Conservation (phyloP, 2,329 filamentous ascomycete species). For the Fusarium buxicola region DNA sequence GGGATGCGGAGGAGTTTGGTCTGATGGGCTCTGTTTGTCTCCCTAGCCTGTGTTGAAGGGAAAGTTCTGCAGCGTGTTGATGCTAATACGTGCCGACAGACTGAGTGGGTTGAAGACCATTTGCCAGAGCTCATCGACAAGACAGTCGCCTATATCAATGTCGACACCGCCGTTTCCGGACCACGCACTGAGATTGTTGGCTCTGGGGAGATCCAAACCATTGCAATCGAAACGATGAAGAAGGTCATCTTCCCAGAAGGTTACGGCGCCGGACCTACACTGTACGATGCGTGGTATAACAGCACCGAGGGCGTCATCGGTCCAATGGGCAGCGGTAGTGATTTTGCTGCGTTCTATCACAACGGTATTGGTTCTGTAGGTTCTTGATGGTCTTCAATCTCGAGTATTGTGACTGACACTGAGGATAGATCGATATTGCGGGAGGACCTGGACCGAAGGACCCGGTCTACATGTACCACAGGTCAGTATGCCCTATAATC, state of each 20-base stretch:
- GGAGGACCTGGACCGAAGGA: conserved; percentile 31
- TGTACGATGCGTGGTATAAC: conserved; percentile 38
- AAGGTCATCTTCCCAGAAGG: conserved; percentile 36
- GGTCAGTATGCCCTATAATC: background rate
- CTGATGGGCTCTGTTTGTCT: conserved; percentile 13
- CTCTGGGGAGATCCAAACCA: conserved; percentile 35
- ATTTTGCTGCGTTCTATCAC: conserved; percentile 34
- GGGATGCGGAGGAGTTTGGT: conserved; percentile 34
- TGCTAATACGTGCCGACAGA: background rate
- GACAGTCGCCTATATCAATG: conserved; percentile 58
- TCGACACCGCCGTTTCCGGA: conserved; percentile 61
- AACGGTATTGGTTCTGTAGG: conserved; percentile 32
- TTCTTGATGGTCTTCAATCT: rapidly evolving
- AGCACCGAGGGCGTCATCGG: conserved; percentile 30
- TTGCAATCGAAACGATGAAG: conserved; percentile 40
- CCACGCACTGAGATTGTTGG: conserved; percentile 52
- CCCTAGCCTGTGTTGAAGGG: no score
- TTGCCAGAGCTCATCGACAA: conserved; percentile 24
- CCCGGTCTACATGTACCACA: conserved; percentile 24
- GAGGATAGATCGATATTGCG: conserved; percentile 18
- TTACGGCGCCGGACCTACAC: conserved; percentile 19
- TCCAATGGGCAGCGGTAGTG: conserved; percentile 29
- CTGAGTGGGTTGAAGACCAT: conserved; percentile 31
- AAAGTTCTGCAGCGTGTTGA: no score
- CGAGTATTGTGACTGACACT: background rate